Percentiles rank a stretch among this genome's conserved stretches.
These are phyloP conservation scores for Hortiboletus flavorubellus DNA, from an alignment of 768 basidiomycete species.

Conservation along the genomic window DNA sequence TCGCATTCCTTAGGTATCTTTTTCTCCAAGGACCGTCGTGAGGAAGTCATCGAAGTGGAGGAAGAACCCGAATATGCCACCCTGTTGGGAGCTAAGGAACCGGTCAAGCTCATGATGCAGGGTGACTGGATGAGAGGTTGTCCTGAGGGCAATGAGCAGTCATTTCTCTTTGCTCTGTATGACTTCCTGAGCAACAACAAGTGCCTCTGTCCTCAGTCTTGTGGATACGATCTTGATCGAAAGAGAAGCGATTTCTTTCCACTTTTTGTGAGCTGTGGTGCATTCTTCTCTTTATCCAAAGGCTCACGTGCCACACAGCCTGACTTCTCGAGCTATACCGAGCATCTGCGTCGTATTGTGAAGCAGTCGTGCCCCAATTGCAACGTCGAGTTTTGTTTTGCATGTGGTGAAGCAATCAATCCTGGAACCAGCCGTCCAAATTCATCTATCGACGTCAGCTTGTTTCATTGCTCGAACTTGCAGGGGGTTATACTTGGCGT, in stretches of 20 bases:
- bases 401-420: slow-evolving; percentile 68
- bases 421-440: slow-evolving; percentile 42
- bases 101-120: slow-evolving; percentile 71
- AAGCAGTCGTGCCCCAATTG: slow-evolving; percentile 63
- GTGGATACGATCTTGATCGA: slow-evolving; percentile 59
- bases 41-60: slow-evolving; percentile 90
- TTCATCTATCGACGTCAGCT: slow-evolving; percentile 47
- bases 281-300: background rate
- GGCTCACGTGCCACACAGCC: slow-evolving; percentile 43
- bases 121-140: slow-evolving; percentile 98
- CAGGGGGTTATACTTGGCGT: slow-evolving; percentile 91
- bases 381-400: slow-evolving; percentile 60
- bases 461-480: slow-evolving; percentile 88
- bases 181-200: slow-evolving; percentile 61
- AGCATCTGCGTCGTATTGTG: slow-evolving; percentile 56
- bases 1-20: slow-evolving; percentile 62
- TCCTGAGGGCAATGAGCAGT: slow-evolving; percentile 89
- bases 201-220: slow-evolving; percentile 72
- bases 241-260: slow-evolving; percentile 80
- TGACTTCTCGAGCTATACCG: slow-evolving; percentile 67
- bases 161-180: slow-evolving; percentile 83
- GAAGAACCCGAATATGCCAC: slow-evolving; percentile 60
- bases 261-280: slow-evolving; percentile 58
- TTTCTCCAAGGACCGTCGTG: slow-evolving; percentile 91
- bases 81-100: slow-evolving; percentile 43